Evolutionary conservation across 805 yeast species (phyloP), one percentile per base, ranked within the genome.

Genomic region (Wickerhamomyces subpelliculosus): DNA sequence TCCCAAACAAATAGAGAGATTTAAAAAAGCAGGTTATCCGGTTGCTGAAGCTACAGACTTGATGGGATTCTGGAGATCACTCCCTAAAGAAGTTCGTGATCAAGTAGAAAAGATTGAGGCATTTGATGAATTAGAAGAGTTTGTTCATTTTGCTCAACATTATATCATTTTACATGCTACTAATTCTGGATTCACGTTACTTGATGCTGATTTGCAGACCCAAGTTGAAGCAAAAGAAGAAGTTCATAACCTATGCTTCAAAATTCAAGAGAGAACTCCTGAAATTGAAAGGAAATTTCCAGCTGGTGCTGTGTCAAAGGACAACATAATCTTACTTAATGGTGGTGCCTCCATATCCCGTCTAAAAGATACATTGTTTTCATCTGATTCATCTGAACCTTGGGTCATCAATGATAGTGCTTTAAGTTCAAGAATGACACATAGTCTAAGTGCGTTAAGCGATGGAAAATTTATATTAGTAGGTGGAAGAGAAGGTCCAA

Each of bases 91-190:
- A 1, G 51, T 61, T 6, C 74, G 72, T 47, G 32, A 38, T 0
- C 54, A 58, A 29, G 68, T 85, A 8, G 65, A 64, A 14, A 34
- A 51, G 1, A 65, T 82, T 17, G 94, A 84, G 53, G 73, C 74
- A 4, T 85, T 84, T 57, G 95, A 85, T 55, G 95, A 85, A 59
- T 73, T 84, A 75, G 95, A 84, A 59, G 95, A 84, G 57, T 84
- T 84, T 45, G 69, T 78, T 22, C 52, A 81, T 12, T 84, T 82
- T 51, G 75, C 85, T 40, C 90, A 83, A 49, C 93, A 84, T 54
- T 85, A 84, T 51, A 64, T 78, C 27, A 65, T 81, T 28, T 64
- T 80, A 3, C 88, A 81, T 57, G 86, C 86, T 3, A 68, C 79
- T 0, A 75, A 72, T 46, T 47, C 33, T 23, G 7, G 8, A 16